Evolutionary conservation across 768 basidiomycete species (phyloP).

Genomic region (Cystofilobasidium capitatum): DNA sequence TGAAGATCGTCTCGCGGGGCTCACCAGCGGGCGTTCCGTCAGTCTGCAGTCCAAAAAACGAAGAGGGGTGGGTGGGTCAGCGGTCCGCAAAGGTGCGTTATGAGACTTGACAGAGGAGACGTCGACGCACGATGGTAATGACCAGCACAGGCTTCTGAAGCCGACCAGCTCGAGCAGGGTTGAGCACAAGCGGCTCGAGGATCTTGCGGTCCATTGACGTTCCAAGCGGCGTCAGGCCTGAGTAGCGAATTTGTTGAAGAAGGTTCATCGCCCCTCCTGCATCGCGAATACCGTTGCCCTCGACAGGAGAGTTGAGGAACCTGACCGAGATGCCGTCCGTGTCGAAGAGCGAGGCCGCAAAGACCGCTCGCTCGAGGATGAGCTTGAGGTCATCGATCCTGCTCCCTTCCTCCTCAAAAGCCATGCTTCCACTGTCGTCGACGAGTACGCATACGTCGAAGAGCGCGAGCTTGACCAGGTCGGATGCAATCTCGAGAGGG

Average conservation of each 20-base stretch:
- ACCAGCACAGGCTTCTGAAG: conserved; percentile 43
- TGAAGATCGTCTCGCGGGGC: conserved; percentile 31
- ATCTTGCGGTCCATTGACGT: conserved; percentile 41
- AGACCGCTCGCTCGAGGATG: conserved; percentile 39
- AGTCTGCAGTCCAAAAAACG: neutral
- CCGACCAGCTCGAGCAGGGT: conserved; percentile 32
- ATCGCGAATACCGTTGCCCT: conserved; percentile 38
- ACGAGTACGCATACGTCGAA: conserved; percentile 37
- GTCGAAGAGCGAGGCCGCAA: conserved; percentile 40
- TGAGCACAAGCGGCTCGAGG: conserved; percentile 39
- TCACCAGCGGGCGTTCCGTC: conserved; percentile 26
- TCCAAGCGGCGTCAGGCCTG: conserved; percentile 33
- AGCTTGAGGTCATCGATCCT: conserved; percentile 43
- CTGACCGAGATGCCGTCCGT: conserved; percentile 34
- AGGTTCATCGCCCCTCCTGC: conserved; percentile 8
- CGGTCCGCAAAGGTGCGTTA: neutral
- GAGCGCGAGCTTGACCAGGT: conserved; percentile 41
- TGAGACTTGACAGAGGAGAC: neutral
- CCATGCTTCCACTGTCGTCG: conserved; percentile 33
- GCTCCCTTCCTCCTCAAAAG: conserved; percentile 33
- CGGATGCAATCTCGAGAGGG: conserved; percentile 36
- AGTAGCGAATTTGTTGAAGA: conserved; percentile 38
- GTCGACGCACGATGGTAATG: conserved; percentile 32
- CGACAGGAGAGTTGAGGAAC: conserved; percentile 41
- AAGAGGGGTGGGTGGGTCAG: neutral